Conservation (phyloP, 768 basidiomycete species). For the Amanita inopinata region DNA sequence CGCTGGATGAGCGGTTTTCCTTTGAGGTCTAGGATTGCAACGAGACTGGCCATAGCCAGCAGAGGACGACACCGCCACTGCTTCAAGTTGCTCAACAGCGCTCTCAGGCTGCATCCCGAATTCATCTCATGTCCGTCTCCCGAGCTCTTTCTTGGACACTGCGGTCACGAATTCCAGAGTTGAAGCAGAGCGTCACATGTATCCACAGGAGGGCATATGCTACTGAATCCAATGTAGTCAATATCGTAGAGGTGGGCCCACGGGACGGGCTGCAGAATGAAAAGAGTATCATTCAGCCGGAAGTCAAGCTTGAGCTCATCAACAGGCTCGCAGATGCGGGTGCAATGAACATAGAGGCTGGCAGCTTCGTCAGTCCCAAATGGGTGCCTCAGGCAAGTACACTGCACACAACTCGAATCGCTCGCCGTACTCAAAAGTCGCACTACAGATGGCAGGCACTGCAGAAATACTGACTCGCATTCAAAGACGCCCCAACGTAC, state of each 20-base stretch:
- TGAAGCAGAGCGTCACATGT: not conserved
- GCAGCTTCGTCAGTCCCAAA: conserved; percentile 88
- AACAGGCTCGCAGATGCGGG: conserved; percentile 65
- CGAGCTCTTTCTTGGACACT: not conserved
- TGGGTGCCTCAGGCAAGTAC: conserved; percentile 76
- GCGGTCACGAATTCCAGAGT: not conserved
- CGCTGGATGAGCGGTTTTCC: conserved; percentile 97
- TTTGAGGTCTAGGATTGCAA: conserved; percentile 96
- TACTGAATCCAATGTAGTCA: conserved; percentile 30
- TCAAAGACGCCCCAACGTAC: conserved; percentile 40
- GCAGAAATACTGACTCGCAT: conserved; percentile 58
- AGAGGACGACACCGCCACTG: not conserved
- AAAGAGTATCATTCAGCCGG: conserved; percentile 57
- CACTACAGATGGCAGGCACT: conserved; percentile 76
- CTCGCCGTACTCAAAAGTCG: not conserved
- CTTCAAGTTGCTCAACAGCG: not conserved
- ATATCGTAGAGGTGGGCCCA: conserved; percentile 85
- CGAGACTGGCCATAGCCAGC: conserved; percentile 48
- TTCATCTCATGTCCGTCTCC: not conserved
- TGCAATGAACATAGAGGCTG: conserved; percentile 63
- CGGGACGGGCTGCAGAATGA: conserved; percentile 93
- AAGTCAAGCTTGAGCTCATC: conserved; percentile 73
- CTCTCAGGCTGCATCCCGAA: not conserved
- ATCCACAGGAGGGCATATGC: conserved; percentile 6
- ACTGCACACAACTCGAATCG: not conserved